phyloP scores from a whole-genome alignment of 257 asterid genomes.

The Lavandula angustifolia region DNA sequence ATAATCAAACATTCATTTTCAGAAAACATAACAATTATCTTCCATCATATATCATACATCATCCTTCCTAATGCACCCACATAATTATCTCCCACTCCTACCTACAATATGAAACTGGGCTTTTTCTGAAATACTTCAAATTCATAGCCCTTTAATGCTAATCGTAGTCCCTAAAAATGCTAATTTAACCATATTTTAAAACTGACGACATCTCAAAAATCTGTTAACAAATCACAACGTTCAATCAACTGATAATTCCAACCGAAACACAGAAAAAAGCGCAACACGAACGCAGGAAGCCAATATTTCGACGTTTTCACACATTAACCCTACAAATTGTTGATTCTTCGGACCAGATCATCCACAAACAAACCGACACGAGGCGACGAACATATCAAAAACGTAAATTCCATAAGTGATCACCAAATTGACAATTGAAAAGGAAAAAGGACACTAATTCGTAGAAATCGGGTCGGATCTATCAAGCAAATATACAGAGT shows the following conservation, averaged over 20 bases:
- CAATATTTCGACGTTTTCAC: constrained; percentile 3
- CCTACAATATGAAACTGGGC: neutral
- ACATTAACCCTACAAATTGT: neutral
- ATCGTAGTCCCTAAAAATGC: neutral
- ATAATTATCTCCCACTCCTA: neutral
- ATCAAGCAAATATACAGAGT: constrained; percentile 17
- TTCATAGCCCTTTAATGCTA: neutral
- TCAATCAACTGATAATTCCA: constrained; percentile 1
- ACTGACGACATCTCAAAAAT: neutral
- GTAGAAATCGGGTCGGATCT: constrained; percentile 51
- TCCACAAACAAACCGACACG: neutral
- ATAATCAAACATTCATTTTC: constrained; percentile 1
- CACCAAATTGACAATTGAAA: constrained; percentile 12
- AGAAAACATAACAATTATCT: neutral
- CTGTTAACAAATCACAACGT: neutral
- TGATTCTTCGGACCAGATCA: constrained; percentile 8
- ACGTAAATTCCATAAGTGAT: neutral
- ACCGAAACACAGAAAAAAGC: neutral
- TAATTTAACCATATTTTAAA: no score
- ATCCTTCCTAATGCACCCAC: neutral
- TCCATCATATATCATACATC: no score
- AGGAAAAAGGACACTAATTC: constrained; percentile 3
- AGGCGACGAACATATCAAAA: neutral
- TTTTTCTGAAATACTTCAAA: neutral
- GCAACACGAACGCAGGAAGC: constrained; percentile 1